A percentile compares a stretch with the other conserved stretches of the same genome.
Evolutionary conservation across 78 protist species (phyloP).

Genomic region (Dictyostelium brefeldianum): DNA sequence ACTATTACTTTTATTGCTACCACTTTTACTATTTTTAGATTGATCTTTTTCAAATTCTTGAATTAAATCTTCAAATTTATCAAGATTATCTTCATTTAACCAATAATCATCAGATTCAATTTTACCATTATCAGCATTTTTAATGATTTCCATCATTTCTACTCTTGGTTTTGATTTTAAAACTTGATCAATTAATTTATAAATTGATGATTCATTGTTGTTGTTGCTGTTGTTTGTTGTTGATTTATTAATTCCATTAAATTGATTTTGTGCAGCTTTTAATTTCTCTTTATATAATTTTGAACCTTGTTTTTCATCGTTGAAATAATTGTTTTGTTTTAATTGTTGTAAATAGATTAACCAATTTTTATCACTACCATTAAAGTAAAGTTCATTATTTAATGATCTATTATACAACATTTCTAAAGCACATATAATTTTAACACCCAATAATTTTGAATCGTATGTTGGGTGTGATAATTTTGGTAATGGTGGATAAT

Average conservation of each 20-base stretch:
- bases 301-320: constrained; percentile 36
- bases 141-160: constrained; percentile 8
- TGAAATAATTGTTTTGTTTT: constrained; percentile 14
- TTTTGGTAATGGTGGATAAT: not conserved
- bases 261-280: not conserved
- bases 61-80: constrained; percentile 55
- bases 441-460: constrained; percentile 23
- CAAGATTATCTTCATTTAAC: constrained; percentile 41
- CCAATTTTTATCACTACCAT: constrained; percentile 7
- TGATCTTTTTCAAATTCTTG: constrained; percentile 23
- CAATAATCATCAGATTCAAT: constrained; percentile 54
- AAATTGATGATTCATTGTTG: not conserved
- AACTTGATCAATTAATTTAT: constrained; percentile 34
- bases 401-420: constrained; percentile 30
- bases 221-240: not conserved
- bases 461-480: constrained; percentile 41
- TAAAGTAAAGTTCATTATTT: not conserved
- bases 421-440: constrained; percentile 26
- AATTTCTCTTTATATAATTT: constrained; percentile 33
- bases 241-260: not conserved
- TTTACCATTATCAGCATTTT: not conserved
- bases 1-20: not conserved
- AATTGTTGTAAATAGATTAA: not conserved
- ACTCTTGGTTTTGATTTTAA: not conserved
- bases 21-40: not conserved